Evolutionary conservation across 768 basidiomycete species (phyloP).

Genomic region (Dentipellis fragilis): DNA sequence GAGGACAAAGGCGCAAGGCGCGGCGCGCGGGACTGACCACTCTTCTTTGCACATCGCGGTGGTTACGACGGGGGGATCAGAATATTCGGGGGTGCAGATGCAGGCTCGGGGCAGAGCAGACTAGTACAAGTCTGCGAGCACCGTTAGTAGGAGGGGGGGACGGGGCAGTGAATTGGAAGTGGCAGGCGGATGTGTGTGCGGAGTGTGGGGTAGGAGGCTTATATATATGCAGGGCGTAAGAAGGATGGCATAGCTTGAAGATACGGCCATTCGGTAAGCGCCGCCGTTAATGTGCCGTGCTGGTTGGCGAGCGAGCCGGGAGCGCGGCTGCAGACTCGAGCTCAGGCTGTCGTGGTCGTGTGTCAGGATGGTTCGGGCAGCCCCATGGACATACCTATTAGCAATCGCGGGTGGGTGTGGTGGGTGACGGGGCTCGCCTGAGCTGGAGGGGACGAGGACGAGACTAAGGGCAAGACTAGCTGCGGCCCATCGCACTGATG

Average conservation of each 20-base stretch:
- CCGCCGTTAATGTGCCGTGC: background rate
- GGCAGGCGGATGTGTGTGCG: background rate
- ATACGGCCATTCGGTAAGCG: background rate
- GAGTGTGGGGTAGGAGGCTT: background rate
- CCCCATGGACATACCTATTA: too few relatives aligned
- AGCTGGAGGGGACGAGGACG: too few relatives aligned
- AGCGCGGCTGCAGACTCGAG: background rate
- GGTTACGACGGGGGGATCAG: background rate
- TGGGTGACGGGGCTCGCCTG: too few relatives aligned
- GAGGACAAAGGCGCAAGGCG: background rate
- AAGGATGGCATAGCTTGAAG: background rate
- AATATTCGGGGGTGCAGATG: background rate
- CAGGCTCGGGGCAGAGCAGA: background rate
- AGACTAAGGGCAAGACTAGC: too few relatives aligned
- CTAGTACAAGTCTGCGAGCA: too few relatives aligned
- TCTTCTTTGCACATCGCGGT: slow-evolving; percentile 13
- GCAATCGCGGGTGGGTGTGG: too few relatives aligned
- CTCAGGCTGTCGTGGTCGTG: too few relatives aligned
- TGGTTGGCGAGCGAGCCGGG: background rate
- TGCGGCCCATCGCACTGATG: background rate
- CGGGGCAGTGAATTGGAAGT: background rate
- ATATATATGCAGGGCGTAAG: background rate
- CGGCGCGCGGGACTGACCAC: slow-evolving; percentile 5
- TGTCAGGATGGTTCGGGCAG: too few relatives aligned
- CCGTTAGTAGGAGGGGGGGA: too few relatives aligned